A percentile compares a stretch with the other conserved stretches of the same genome.
Evolutionary conservation across 768 basidiomycete species (phyloP).

Genomic region (Phaeotremella skinneri): DNA sequence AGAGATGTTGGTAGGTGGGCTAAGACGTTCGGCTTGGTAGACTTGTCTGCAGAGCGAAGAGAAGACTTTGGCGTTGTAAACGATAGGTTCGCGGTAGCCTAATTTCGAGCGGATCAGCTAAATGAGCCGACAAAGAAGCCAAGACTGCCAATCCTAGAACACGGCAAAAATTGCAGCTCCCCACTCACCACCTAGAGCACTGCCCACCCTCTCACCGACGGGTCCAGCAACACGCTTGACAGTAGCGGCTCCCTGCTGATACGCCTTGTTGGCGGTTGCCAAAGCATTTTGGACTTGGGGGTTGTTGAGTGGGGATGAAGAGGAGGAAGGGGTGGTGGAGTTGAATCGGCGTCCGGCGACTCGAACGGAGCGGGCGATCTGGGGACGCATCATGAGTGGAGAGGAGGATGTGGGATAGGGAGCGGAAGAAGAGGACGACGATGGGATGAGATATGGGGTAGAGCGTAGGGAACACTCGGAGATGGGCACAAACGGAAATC

Average conservation of each 20-base stretch:
- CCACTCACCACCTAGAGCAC: conserved; percentile 46
- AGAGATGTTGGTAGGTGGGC: conserved; percentile 45
- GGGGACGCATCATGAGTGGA: conserved; percentile 21
- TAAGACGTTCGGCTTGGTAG: conserved; percentile 51
- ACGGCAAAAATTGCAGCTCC: not conserved
- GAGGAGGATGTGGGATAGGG: not conserved
- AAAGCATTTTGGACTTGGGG: conserved; percentile 48
- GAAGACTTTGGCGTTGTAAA: conserved; percentile 50
- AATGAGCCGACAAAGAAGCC: not conserved
- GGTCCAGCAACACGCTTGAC: conserved; percentile 50
- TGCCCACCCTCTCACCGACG: conserved; percentile 46
- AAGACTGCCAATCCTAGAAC: not conserved
- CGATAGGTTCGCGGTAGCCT: conserved; percentile 45
- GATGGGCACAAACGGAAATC: conserved; percentile 1
- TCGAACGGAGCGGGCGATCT: conserved; percentile 28
- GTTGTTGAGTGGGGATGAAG: conserved; percentile 29
- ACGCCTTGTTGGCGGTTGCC: conserved; percentile 45
- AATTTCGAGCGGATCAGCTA: not conserved
- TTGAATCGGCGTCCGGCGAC: conserved; percentile 35
- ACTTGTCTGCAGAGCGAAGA: conserved; percentile 49
- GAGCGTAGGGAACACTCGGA: conserved; percentile 2
- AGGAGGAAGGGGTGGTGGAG: conserved; percentile 28
- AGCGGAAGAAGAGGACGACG: conserved; percentile 4
- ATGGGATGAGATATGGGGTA: not conserved
- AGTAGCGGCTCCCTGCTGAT: conserved; percentile 32